phyloP scores from a whole-genome alignment of 805 yeast species.

The Saccharomyces eubayanus region DNA sequence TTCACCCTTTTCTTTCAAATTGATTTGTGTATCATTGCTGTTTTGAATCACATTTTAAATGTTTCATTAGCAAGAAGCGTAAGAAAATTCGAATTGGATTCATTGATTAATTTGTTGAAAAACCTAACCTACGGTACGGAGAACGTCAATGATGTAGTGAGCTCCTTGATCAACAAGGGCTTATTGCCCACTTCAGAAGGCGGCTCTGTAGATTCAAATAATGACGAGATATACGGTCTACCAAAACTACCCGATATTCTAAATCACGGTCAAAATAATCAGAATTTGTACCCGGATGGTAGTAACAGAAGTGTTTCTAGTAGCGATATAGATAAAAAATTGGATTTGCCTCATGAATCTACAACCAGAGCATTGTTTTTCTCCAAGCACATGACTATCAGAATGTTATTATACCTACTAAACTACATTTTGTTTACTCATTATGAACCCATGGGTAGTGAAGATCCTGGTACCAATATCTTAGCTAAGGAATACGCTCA shows the following conservation, averaged over 20 bases:
- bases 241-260: constrained; percentile 27
- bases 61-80: constrained; percentile 35
- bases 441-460: constrained; percentile 36
- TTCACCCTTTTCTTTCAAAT: constrained; percentile 40
- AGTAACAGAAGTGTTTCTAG: background rate
- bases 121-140: constrained; percentile 30
- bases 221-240: constrained; percentile 28
- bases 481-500: constrained; percentile 37
- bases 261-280: constrained; percentile 7
- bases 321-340: constrained; percentile 24
- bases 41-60: constrained; percentile 27
- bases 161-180: constrained; percentile 23
- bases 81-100: constrained; percentile 34
- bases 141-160: constrained; percentile 23
- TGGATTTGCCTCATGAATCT: constrained; percentile 34
- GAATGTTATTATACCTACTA: constrained; percentile 42
- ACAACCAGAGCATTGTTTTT: constrained; percentile 35
- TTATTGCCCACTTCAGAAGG: constrained; percentile 27
- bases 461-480: constrained; percentile 28
- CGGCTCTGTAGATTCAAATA: constrained; percentile 22
- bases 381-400: constrained; percentile 33
- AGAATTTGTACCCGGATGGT: background rate
- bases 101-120: constrained; percentile 29
- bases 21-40: constrained; percentile 35
- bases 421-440: constrained; percentile 43